Evolutionary conservation across 2,329 filamentous ascomycete genomes (phyloP).

Genomic region (Polytolypa hystricis): DNA sequence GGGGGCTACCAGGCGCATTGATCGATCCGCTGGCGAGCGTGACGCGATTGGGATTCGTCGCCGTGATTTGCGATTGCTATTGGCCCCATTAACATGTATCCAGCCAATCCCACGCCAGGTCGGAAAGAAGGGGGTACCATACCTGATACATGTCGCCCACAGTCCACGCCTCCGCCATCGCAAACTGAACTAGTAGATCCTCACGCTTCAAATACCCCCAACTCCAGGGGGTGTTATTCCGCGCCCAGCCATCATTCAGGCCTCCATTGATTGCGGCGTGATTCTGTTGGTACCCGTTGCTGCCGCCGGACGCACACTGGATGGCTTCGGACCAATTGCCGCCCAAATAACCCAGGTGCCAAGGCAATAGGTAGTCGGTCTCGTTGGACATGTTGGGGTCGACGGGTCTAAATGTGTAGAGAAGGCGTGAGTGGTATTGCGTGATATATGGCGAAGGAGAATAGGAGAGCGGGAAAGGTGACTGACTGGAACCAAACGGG

Average conservation of each 20-base stretch:
- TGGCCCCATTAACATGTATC: too few relatives aligned
- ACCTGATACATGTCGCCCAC: constrained; percentile 47
- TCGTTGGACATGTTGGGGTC: constrained; percentile 28
- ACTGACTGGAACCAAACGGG: constrained; percentile 41
- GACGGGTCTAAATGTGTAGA: constrained; percentile 22
- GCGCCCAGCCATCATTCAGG: constrained; percentile 44
- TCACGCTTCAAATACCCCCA: constrained; percentile 42
- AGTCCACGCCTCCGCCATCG: constrained; percentile 45
- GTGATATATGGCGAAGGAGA: background rate
- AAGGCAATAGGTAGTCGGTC: constrained; percentile 39
- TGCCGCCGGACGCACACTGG: constrained; percentile 44
- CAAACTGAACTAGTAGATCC: constrained; percentile 46
- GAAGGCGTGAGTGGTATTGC: background rate
- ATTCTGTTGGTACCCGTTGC: constrained; percentile 43
- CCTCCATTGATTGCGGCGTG: constrained; percentile 42
- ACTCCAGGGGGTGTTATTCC: constrained; percentile 43
- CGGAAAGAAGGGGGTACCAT: too few relatives aligned
- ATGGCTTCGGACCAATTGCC: constrained; percentile 41
- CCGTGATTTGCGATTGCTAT: constrained; percentile 40
- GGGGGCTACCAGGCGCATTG: constrained; percentile 40
- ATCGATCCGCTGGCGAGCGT: constrained; percentile 42
- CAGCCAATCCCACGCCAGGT: too few relatives aligned
- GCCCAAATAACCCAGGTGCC: constrained; percentile 45
- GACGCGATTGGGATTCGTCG: constrained; percentile 44
- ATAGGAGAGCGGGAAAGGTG: too few relatives aligned